A percentile compares a stretch with the other conserved stretches of the same genome.
Conservation (phyloP, 1,139 yeast species). For the Magnusiomyces suaveolens region DNA sequence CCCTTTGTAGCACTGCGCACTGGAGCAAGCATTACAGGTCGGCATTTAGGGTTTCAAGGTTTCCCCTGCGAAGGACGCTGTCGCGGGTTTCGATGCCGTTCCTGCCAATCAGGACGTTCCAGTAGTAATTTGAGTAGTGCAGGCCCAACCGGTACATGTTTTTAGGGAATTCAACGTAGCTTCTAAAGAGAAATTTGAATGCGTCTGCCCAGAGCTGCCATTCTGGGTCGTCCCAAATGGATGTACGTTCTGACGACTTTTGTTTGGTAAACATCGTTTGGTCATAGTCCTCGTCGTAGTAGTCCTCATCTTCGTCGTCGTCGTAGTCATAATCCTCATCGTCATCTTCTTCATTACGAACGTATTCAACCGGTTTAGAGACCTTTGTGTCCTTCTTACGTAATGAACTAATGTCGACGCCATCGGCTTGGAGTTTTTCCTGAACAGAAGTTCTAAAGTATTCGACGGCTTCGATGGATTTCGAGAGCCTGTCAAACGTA, state of each 20-base stretch:
- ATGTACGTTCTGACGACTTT: too few relatives aligned
- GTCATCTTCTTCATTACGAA: too few relatives aligned
- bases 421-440: not conserved
- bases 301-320: too few relatives aligned
- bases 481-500: constrained; percentile 84
- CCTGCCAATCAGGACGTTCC: constrained; percentile 73
- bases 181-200: too few relatives aligned
- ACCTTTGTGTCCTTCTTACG: not conserved
- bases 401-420: not conserved
- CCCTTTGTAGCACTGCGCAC: too few relatives aligned
- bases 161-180: constrained; percentile 65
- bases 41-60: not conserved
- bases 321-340: too few relatives aligned
- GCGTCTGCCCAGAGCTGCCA: constrained; percentile 51
- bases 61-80: not conserved
- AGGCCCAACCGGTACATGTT: constrained; percentile 45
- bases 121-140: constrained; percentile 44
- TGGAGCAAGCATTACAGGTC: constrained; percentile 1
- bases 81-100: constrained; percentile 15
- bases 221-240: too few relatives aligned
- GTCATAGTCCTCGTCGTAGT: too few relatives aligned
- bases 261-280: too few relatives aligned
- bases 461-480: constrained; percentile 66
- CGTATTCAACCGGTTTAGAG: too few relatives aligned
- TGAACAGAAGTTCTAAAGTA: constrained; percentile 52